Evolutionary conservation across 352 stramenopile genomes (phyloP).

Genomic region (Phytophthora pisi): DNA sequence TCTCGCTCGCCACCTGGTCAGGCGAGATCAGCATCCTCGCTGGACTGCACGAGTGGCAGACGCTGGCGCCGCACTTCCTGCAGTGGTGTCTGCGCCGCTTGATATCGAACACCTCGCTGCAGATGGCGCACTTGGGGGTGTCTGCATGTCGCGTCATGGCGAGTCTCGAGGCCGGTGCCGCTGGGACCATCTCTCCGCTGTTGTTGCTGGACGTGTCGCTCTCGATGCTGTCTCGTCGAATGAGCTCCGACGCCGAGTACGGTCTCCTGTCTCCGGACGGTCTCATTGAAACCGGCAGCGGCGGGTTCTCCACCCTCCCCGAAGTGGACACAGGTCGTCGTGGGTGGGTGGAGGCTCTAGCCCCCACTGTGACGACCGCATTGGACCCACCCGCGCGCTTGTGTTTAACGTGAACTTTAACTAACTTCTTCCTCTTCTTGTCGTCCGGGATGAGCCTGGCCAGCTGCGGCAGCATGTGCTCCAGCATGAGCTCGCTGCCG

Average conservation of each 20-base stretch:
- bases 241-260: slow-evolving; percentile 50
- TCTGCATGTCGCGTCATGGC: slow-evolving; percentile 53
- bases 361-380: neutral
- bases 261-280: slow-evolving; percentile 39
- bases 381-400: slow-evolving; percentile 14
- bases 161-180: slow-evolving; percentile 32
- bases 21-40: slow-evolving; percentile 80
- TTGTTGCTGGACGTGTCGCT: slow-evolving; percentile 51
- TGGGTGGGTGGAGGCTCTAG: slow-evolving; percentile 8
- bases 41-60: slow-evolving; percentile 73
- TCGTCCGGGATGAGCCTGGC: slow-evolving; percentile 81
- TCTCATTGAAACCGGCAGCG: slow-evolving; percentile 15
- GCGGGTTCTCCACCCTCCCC: slow-evolving; percentile 33
- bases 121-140: slow-evolving; percentile 76
- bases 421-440: slow-evolving; percentile 72
- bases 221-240: slow-evolving; percentile 46
- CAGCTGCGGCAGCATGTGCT: slow-evolving; percentile 82
- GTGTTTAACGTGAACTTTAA: slow-evolving; percentile 60
- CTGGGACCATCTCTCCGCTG: slow-evolving; percentile 29
- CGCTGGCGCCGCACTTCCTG: slow-evolving; percentile 72
- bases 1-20: slow-evolving; percentile 52
- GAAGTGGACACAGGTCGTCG: slow-evolving; percentile 45
- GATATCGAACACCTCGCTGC: slow-evolving; percentile 79
- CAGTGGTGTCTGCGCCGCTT: slow-evolving; percentile 75
- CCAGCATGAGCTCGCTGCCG: slow-evolving; percentile 74